These are phyloP conservation scores for Nannochloropsis limnetica DNA, from an alignment of 352 stramenopile genomes.

Conservation along the genomic window DNA sequence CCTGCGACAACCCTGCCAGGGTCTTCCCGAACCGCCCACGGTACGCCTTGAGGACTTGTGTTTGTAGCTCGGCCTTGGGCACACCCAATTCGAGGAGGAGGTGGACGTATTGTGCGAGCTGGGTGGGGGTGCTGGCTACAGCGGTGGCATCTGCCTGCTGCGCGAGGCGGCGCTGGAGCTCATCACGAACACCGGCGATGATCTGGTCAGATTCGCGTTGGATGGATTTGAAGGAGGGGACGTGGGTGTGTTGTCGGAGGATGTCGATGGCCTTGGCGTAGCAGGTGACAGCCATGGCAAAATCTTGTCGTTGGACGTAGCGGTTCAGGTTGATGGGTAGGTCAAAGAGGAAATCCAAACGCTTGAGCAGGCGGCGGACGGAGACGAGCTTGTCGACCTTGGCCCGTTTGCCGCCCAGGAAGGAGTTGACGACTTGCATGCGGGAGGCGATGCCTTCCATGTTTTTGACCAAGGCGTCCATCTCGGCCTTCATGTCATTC, in stretches of 20 bases:
- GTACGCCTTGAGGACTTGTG: not conserved
- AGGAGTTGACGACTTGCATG: constrained; percentile 73
- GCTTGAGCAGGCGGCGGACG: constrained; percentile 83
- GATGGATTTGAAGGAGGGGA: constrained; percentile 54
- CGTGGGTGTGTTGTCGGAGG: constrained; percentile 50
- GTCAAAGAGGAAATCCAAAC: constrained; percentile 93
- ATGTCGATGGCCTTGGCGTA: constrained; percentile 51
- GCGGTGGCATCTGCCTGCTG: constrained; percentile 42
- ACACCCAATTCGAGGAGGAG: constrained; percentile 1
- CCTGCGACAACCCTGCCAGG: not conserved
- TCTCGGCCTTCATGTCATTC: constrained; percentile 74
- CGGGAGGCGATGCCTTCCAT: constrained; percentile 61
- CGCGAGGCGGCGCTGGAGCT: constrained; percentile 39
- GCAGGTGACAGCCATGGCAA: constrained; percentile 49
- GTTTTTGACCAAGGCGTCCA: constrained; percentile 46
- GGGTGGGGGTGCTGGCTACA: not conserved
- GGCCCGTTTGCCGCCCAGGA: constrained; percentile 59
- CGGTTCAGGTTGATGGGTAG: constrained; percentile 67
- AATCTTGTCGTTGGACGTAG: constrained; percentile 56
- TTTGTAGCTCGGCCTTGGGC: not conserved
- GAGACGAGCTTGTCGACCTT: constrained; percentile 92
- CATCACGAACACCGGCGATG: constrained; percentile 40
- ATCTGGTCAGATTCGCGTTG: constrained; percentile 49
- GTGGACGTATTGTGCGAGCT: not conserved
- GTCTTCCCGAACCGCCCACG: not conserved